Conservation (phyloP, 441 rosid species). For the Aquilaria agallochum region DNA sequence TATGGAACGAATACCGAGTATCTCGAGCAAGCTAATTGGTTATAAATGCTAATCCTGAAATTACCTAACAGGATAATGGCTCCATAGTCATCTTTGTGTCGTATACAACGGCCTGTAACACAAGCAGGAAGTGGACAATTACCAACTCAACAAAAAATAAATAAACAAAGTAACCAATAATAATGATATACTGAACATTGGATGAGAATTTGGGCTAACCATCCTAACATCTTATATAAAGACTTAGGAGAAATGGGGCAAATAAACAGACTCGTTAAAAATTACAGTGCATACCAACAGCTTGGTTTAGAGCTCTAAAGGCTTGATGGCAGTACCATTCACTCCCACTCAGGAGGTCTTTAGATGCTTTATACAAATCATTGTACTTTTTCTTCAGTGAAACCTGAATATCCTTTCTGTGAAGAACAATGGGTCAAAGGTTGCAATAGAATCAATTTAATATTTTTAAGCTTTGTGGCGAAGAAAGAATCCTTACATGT, state of each 20-base stretch:
- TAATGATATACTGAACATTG: not conserved
- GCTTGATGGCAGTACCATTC: constrained; percentile 99
- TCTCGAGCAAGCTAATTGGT: too few relatives aligned
- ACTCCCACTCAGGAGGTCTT: constrained; percentile 80
- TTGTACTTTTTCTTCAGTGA: constrained; percentile 85
- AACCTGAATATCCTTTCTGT: constrained; percentile 82
- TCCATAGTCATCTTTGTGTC: constrained; percentile 91
- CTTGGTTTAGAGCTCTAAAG: constrained; percentile 96
- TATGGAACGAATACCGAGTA: too few relatives aligned
- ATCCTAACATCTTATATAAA: constrained; percentile 6
- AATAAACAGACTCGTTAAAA: constrained; percentile 12
- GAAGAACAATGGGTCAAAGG: constrained; percentile 27
- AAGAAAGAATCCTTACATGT: constrained; percentile 53
- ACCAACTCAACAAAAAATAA: constrained; percentile 1
- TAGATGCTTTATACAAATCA: constrained; percentile 72
- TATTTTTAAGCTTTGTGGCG: constrained; percentile 1
- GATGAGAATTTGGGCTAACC: not conserved
- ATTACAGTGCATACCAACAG: constrained; percentile 55
- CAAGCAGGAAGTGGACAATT: not conserved
- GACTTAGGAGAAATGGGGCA: constrained; percentile 4
- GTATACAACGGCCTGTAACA: constrained; percentile 84
- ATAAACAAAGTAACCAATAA: constrained; percentile 5
- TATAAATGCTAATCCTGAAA: too few relatives aligned
- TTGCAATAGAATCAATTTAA: constrained; percentile 3
- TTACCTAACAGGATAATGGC: constrained; percentile 90